A percentile compares a stretch with the other conserved stretches of the same genome.
Evolutionary conservation across 225 moss, liverwort and hornwort genomes (phyloP).

Genomic region (Marchantia paleacea): DNA sequence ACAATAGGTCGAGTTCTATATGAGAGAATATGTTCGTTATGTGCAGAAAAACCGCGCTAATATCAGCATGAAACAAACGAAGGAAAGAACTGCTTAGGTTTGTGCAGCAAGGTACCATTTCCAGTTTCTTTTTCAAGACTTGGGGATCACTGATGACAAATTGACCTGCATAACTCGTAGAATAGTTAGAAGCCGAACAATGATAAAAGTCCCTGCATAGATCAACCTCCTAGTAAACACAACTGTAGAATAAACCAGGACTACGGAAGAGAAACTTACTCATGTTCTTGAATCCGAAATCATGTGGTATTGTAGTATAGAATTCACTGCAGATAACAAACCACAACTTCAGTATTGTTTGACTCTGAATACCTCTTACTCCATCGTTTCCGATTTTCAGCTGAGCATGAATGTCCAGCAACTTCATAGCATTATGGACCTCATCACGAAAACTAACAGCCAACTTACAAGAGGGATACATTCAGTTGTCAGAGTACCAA

Average conservation of each 20-base stretch:
- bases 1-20: no score
- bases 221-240: neutral
- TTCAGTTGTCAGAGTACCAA: neutral
- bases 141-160: slow-evolving; percentile 64
- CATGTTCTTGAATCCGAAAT: slow-evolving; percentile 82
- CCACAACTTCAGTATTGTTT: neutral
- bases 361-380: neutral
- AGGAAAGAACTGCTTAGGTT: neutral
- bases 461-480: neutral
- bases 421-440: neutral
- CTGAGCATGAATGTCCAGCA: neutral
- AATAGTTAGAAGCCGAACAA: neutral
- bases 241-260: neutral
- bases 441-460: neutral
- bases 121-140: slow-evolving; percentile 73
- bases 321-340: slow-evolving; percentile 65
- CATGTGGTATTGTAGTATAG: slow-evolving; percentile 88
- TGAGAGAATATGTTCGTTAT: no score
- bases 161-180: slow-evolving; percentile 42
- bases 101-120: slow-evolving; percentile 57
- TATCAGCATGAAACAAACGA: neutral
- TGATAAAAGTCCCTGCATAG: neutral
- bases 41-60: no score
- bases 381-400: neutral
- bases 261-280: slow-evolving; percentile 43